phyloP scores from a whole-genome alignment of 306 rosid species.

The Echinosophora koreensis region DNA sequence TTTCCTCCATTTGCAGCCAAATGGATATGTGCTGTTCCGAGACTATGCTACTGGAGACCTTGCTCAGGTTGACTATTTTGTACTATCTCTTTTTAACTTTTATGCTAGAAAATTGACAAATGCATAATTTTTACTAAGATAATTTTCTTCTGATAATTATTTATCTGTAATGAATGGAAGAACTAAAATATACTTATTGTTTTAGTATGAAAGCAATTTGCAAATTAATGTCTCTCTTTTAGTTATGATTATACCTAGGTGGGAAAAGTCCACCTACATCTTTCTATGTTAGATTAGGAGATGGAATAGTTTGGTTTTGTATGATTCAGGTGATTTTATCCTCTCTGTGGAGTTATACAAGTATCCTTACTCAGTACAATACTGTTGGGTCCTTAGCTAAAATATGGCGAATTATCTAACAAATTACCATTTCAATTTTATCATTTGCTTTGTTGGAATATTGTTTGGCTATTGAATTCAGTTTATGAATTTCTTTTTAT shows the following conservation, averaged over 20 bases:
- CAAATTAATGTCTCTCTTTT: conserved; percentile 17
- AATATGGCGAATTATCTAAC: conserved; percentile 38
- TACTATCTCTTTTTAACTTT: conserved; percentile 24
- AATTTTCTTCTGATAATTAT: conserved; percentile 41
- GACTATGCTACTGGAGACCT: conserved; percentile 97
- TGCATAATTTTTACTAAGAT: conserved; percentile 14
- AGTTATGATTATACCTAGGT: conserved; percentile 12
- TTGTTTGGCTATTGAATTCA: conserved; percentile 36
- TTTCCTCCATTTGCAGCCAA: conserved; percentile 66
- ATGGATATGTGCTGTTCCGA: conserved; percentile 79
- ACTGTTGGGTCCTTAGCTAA: conserved; percentile 19
- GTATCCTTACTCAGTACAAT: conserved; percentile 10
- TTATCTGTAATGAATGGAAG: conserved; percentile 13
- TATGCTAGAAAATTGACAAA: conserved; percentile 19
- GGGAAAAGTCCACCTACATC: neutral
- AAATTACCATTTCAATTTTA: conserved; percentile 3
- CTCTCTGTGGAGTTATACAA: conserved; percentile 1
- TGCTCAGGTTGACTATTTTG: conserved; percentile 80
- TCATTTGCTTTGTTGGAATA: neutral
- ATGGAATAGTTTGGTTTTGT: conserved; percentile 14
- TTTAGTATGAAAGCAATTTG: conserved; percentile 36
- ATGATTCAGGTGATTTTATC: conserved; percentile 34
- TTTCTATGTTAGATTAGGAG: conserved; percentile 25
- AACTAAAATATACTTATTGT: conserved; percentile 21
- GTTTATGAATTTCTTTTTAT: conserved; percentile 21